Evolutionary conservation across 306 rosid species (phyloP).

Genomic region (Oxytropis ochrocephala): DNA sequence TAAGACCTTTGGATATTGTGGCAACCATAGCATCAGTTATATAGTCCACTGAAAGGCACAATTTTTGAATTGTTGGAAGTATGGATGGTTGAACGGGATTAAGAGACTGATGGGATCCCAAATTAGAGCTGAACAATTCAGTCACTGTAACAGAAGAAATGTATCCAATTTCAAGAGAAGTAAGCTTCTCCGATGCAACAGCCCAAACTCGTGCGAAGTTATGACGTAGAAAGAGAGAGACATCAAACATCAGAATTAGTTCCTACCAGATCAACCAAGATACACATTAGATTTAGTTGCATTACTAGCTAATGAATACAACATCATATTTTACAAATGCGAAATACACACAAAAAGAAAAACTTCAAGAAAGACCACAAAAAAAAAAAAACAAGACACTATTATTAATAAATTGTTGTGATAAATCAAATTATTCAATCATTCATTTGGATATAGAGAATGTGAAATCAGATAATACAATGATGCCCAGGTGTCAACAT

Average conservation of each 20-base stretch:
- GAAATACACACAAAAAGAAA: neutral
- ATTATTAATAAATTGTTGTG: neutral
- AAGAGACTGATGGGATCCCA: constrained; percentile 42
- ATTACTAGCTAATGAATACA: neutral
- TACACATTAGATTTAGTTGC: constrained; percentile 23
- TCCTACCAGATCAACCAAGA: constrained; percentile 41
- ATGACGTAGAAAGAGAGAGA: constrained; percentile 65
- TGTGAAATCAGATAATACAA: neutral
- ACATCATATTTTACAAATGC: neutral
- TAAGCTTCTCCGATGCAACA: constrained; percentile 66
- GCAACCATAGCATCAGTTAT: constrained; percentile 82
- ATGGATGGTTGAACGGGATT: constrained; percentile 41
- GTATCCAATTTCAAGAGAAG: constrained; percentile 85
- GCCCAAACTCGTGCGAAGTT: constrained; percentile 75
- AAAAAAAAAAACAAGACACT: neutral
- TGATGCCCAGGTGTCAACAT: neutral
- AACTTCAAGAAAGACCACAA: neutral
- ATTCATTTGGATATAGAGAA: neutral
- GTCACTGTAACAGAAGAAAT: constrained; percentile 74
- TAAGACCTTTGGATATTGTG: constrained; percentile 61
- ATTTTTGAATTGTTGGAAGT: constrained; percentile 69
- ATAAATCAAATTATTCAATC: neutral
- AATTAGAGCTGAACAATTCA: constrained; percentile 71
- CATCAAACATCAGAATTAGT: constrained; percentile 79
- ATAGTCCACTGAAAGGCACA: constrained; percentile 80